phyloP scores from a whole-genome alignment of 495 filamentous ascomycete species.

The Penicillium paxilli region DNA sequence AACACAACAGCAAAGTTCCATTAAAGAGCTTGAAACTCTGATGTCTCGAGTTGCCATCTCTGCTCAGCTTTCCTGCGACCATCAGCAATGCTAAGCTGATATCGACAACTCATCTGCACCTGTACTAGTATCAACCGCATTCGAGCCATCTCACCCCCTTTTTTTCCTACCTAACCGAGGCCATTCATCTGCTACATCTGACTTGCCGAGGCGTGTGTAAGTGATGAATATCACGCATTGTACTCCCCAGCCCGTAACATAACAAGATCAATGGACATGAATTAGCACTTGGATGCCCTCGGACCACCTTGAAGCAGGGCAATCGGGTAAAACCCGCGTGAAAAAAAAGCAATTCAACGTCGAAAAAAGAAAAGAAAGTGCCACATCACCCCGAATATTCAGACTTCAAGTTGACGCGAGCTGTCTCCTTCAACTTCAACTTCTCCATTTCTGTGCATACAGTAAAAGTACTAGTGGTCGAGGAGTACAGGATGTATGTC shows the following conservation, averaged over 20 bases:
- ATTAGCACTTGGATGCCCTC: too few species aligned
- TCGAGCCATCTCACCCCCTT: not conserved
- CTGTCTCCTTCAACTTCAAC: too few species aligned
- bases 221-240: not conserved
- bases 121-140: not conserved
- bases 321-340: too few species aligned
- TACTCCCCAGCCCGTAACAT: too few species aligned
- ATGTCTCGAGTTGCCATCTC: conserved; percentile 8
- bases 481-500: too few species aligned
- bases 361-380: not conserved
- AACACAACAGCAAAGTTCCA: not conserved
- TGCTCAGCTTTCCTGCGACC: conserved; percentile 21
- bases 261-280: too few species aligned
- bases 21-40: not conserved
- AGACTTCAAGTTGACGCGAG: not conserved
- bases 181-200: too few species aligned
- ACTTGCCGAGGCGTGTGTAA: too few species aligned
- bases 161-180: not conserved
- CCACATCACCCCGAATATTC: not conserved
- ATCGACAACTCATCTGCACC: conserved; percentile 1
- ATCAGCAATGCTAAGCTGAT: conserved; percentile 1
- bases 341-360: not conserved
- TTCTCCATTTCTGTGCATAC: too few species aligned
- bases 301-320: too few species aligned
- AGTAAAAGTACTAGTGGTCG: too few species aligned